A percentile compares a stretch with the other conserved stretches of the same genome.
phyloP scores from a whole-genome alignment of 306 rosid species.

The Malus asiatica region DNA sequence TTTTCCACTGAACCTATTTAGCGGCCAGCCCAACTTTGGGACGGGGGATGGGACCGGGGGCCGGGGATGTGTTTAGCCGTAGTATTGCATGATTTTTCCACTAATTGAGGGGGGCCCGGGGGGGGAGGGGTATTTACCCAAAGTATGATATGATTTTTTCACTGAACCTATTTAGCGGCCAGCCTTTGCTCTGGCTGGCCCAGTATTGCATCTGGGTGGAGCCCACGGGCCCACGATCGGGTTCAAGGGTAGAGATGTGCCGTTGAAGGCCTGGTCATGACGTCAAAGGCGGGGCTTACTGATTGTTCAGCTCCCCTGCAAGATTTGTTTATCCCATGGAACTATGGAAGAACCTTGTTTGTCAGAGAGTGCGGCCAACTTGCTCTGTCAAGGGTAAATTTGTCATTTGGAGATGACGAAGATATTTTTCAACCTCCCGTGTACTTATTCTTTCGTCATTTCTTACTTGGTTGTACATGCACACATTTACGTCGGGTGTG shows the following conservation, averaged over 20 bases:
- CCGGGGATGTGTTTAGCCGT: background rate
- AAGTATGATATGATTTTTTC: too few species aligned
- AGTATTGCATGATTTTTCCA: background rate
- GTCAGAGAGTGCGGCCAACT: background rate
- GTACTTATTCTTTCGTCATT: background rate
- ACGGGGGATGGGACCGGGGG: too few species aligned
- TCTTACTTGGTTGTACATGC: background rate
- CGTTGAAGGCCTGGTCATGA: constrained; percentile 8
- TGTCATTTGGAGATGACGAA: background rate
- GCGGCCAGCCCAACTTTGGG: background rate
- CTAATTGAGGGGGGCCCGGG: too few species aligned
- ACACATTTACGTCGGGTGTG: background rate
- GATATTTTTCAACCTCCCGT: background rate
- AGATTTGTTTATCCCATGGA: background rate
- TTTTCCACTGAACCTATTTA: too few species aligned
- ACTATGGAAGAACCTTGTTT: background rate
- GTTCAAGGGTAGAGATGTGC: constrained; percentile 20
- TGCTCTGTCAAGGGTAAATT: background rate
- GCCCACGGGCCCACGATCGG: constrained; percentile 4
- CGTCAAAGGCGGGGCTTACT: background rate
- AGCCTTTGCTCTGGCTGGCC: background rate
- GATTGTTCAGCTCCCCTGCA: background rate
- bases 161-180: background rate
- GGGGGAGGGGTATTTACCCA: too few species aligned
- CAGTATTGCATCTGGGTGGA: background rate